Evolutionary conservation across 225 moss, liverwort and hornwort species (phyloP).

Genomic region (Sphagnum contortum): DNA sequence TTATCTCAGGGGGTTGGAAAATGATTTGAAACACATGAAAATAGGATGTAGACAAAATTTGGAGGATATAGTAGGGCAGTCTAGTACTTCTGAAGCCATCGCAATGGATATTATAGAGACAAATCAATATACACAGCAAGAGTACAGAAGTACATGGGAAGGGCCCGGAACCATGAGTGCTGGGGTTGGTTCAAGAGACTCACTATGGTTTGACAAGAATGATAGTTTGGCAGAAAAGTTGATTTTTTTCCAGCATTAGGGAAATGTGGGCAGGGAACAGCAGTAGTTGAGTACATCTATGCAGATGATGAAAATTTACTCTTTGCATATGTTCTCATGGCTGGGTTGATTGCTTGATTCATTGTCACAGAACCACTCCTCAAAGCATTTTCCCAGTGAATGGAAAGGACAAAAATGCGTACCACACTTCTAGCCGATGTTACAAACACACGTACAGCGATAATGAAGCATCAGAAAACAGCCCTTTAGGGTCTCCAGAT

Average conservation of each 20-base stretch:
- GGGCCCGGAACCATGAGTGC: neutral
- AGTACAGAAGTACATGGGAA: no score
- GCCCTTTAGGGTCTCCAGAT: conserved; percentile 11
- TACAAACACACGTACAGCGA: neutral
- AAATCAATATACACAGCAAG: no score
- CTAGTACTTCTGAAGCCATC: no score
- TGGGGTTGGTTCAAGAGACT: conserved; percentile 5
- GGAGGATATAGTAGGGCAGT: no score
- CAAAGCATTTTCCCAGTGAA: neutral
- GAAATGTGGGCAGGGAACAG: conserved; percentile 9
- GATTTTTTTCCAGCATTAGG: conserved; percentile 9
- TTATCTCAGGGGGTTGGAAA: neutral
- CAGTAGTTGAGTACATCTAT: conserved; percentile 9
- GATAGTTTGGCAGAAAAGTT: conserved; percentile 12
- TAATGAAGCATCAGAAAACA: conserved; percentile 1
- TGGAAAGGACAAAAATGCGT: no score
- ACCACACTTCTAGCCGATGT: no score
- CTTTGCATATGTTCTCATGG: neutral
- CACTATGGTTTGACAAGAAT: conserved; percentile 4
- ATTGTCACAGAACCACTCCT: neutral
- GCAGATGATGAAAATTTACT: neutral
- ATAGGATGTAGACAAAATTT: no score
- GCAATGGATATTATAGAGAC: no score
- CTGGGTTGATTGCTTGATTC: neutral
- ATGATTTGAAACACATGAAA: no score